A percentile compares a stretch with the other conserved stretches of the same genome.
Conservation (phyloP, 2,329 filamentous ascomycete genomes). For the Aspergillus terreus region DNA sequence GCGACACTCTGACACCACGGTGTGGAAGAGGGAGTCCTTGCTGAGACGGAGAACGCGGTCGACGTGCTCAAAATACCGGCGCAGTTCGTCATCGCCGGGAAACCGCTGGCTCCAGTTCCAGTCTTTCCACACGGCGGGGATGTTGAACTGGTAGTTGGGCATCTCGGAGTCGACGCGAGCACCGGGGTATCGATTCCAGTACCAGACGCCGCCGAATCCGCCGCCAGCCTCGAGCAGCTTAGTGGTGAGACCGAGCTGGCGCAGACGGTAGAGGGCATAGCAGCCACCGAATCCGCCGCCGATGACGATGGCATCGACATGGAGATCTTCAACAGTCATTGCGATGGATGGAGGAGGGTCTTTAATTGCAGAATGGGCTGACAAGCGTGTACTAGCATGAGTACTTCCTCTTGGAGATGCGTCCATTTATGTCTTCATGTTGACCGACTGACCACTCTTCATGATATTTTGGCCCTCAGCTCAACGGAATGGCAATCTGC, state of each 20-base stretch:
- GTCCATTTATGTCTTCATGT: too few relatives aligned
- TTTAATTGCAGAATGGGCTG: neutral
- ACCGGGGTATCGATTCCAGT: constrained; percentile 44
- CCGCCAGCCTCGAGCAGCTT: constrained; percentile 1
- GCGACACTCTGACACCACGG: constrained; percentile 41
- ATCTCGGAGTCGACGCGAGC: constrained; percentile 47
- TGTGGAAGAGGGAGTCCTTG: constrained; percentile 44
- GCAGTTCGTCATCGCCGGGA: constrained; percentile 34
- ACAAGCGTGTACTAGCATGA: too few relatives aligned
- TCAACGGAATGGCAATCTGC: neutral
- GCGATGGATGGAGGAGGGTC: neutral
- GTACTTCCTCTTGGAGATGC: too few relatives aligned
- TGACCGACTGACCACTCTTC: too few relatives aligned
- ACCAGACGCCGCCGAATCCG: constrained; percentile 42
- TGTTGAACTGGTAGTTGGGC: constrained; percentile 50
- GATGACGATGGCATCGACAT: neutral
- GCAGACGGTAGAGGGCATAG: neutral
- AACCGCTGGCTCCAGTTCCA: constrained; percentile 41
- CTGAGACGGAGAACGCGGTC: constrained; percentile 42
- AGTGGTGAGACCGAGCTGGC: neutral
- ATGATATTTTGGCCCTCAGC: too few relatives aligned
- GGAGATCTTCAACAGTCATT: neutral
- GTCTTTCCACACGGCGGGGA: constrained; percentile 44
- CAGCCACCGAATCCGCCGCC: constrained; percentile 1
- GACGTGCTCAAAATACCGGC: constrained; percentile 46